phyloP scores from a whole-genome alignment of 176 grass and related monocot genomes.

The Themeda triandra region DNA sequence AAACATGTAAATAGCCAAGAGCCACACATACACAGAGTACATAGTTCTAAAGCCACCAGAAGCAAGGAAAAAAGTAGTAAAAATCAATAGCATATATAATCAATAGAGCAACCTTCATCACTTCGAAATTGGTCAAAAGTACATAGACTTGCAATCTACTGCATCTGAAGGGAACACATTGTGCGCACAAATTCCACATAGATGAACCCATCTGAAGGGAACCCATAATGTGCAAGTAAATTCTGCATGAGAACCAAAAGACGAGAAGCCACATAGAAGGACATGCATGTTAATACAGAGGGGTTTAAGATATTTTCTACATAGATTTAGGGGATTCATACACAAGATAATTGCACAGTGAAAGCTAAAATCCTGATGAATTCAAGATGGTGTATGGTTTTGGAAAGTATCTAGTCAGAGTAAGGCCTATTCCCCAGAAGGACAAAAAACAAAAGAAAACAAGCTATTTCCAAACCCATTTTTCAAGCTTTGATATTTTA shows the following conservation, averaged over 20 bases:
- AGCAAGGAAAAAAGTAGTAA: not conserved
- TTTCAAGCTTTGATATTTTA: too few relatives aligned
- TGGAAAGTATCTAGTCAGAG: too few relatives aligned
- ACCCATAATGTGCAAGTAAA: too few relatives aligned
- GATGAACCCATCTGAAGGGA: not conserved
- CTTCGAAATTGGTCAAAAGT: not conserved
- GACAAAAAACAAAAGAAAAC: not conserved
- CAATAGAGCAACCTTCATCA: not conserved
- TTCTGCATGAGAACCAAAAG: not conserved
- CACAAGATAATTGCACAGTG: too few relatives aligned
- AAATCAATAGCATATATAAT: not conserved
- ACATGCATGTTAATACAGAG: not conserved
- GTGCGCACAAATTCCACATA: too few relatives aligned
- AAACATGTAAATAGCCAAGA: not conserved
- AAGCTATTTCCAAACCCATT: too few relatives aligned
- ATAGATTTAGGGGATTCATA: too few relatives aligned
- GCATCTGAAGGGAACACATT: not conserved
- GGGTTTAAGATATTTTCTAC: not conserved
- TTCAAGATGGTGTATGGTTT: too few relatives aligned
- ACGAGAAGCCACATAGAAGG: too few relatives aligned
- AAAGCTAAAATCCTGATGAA: too few relatives aligned
- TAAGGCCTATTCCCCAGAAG: not conserved
- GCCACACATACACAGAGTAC: not conserved
- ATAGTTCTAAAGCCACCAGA: not conserved
- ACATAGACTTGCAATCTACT: not conserved